Base-by-base conservation (phyloP, 495 filamentous ascomycete genomes). In the Terfezia boudieri region DNA sequence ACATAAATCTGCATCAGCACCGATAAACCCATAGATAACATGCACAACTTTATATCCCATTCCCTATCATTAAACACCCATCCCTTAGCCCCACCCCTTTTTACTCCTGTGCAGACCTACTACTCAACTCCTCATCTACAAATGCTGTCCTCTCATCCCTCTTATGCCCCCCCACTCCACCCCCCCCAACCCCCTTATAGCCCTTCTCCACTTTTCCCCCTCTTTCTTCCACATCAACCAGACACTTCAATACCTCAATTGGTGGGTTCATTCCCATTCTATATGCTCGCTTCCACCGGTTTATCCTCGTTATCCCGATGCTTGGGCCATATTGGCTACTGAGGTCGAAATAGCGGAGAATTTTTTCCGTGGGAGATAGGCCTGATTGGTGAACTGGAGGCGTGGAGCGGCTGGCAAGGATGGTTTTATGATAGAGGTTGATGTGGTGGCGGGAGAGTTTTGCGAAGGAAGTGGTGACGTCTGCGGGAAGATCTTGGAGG, bases 251-350 rank as follows among this genome's bases (percentile, higher is more conserved):
- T n/a, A 96, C 86, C 66, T 95, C 88, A 36, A 94, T 73, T 0
- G 92, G 90, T 0, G 92, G 92, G 38, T 84, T 74, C 51, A 99
- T 68, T 1, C 81, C 81, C 49, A 99, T 67, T 49, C 68, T 70
- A 48, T 93, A 70, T 2, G 92, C 92, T 9, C 92, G 75, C 61
- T 82, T 77, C 92, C 92, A 99, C 0, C 92, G 82, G 67, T 83
- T 83, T 52, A 82, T 60, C 9, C 92, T 76, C 10, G 77, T 67
- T 23, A 92, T 86, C 1, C 92, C 92, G 53, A 94, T 82, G 63
- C 84, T 92, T 1, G 90, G 92, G 56, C 90, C 90, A 67, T 83
- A 98, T 66, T 93, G 84, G 57, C 71, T 79, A 52, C 77, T 84
- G 43, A 92, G 76, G 65, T 98, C 90, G 68, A 85, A 98, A 61